Evolutionary conservation across 495 filamentous ascomycete species (phyloP), one percentile per base, ranked within the genome.

Genomic region (Hypoxylon trugodes): DNA sequence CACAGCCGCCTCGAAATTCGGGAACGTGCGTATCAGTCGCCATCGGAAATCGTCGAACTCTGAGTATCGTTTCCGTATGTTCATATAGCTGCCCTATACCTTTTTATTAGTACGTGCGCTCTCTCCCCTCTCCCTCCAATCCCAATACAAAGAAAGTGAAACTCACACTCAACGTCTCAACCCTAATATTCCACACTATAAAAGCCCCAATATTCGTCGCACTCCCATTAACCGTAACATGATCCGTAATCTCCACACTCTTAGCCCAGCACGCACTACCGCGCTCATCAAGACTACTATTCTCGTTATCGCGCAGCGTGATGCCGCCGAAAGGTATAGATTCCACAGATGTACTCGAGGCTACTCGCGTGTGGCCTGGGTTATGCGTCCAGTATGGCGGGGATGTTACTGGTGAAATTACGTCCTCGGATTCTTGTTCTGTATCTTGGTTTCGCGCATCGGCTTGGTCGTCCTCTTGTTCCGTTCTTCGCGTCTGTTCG

Each of bases 41-140:
- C 70, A 65, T 7, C 81, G 74, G 12, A 86, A 74, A 32, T 79
- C 79, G 66, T 84, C 80, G 59, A 86, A 84, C 45, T 86, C 83
- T n/a, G 81, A 84, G 66, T 84, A 86, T 48, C 83, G 77, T 60
- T 84, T 86, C 42, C 82, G 76, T 18, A 86, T 83, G 54, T 79
- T 77, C 72, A 85, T 84, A 12, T 71, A 73, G 32, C 79, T 76
- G 13, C 83, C 83, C 80, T 85, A 30, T 22, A 19, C 12, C 2
- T 32, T 45, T 16, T 3, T 6, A 25, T 36, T 15, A 36, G 41
- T 28, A 18, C n/a, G 8, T 26, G 16, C 9, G 24, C 45, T 33
- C 37, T 7, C 2, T 16, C 15, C 30, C 2, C 18, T 8, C 1
- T 21, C 25, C 3, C 48, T 26, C 3, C 7, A n/a, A 19, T 16